A percentile compares a stretch with the other conserved stretches of the same genome.
Conservation (phyloP, 345 rosid genomes). For the Salix dunnii region DNA sequence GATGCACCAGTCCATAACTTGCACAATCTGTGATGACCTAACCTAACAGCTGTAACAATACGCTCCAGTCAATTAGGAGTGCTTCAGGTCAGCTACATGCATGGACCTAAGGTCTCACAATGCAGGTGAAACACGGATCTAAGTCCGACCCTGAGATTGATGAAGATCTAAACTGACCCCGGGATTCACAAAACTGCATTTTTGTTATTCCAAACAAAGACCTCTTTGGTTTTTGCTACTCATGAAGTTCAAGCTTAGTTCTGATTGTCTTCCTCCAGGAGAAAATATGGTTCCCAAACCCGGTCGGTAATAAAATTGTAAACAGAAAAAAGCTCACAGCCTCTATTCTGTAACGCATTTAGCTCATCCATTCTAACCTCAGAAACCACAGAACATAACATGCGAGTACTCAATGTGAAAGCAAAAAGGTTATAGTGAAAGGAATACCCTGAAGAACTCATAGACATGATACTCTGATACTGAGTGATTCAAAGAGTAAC, state of each 20-base stretch:
- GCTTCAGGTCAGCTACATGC: background rate
- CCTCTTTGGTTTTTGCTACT: background rate
- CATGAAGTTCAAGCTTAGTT: background rate
- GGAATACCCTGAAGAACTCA: conserved; percentile 87
- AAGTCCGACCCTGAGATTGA: too few species aligned
- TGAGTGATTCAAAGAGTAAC: conserved; percentile 60
- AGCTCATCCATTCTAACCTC: background rate
- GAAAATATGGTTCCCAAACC: background rate
- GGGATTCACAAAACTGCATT: background rate
- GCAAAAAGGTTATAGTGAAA: background rate
- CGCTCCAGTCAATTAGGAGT: background rate
- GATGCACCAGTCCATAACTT: background rate
- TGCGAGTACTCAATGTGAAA: background rate
- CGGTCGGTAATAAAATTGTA: background rate
- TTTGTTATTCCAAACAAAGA: background rate
- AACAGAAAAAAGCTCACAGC: background rate
- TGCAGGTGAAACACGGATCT: background rate
- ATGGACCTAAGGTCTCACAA: background rate
- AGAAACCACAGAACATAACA: background rate
- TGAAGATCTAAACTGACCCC: background rate
- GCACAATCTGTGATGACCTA: background rate
- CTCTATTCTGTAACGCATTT: background rate
- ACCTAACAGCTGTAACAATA: background rate
- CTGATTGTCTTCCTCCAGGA: background rate
- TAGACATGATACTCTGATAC: conserved; percentile 92